Conservation (phyloP, 108 stramenopile species). For the Mayamaea pseudoterrestris region DNA sequence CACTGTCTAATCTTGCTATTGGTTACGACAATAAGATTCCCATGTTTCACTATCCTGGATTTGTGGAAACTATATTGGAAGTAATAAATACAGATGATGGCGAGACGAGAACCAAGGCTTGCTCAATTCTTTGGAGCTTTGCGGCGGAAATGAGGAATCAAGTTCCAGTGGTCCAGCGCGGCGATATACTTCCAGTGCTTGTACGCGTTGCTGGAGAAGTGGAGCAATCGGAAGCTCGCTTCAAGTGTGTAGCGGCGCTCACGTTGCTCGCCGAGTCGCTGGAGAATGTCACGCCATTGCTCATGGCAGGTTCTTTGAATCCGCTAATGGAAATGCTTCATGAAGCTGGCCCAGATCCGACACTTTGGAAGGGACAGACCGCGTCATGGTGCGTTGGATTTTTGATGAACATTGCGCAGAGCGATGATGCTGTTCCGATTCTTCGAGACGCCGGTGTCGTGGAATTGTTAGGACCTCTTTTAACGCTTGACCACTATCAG, state of each 20-base stretch:
- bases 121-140: constrained; percentile 87
- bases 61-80: constrained; percentile 74
- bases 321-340: constrained; percentile 83
- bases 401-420: constrained; percentile 85
- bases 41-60: constrained; percentile 83
- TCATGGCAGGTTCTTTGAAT: constrained; percentile 59
- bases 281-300: constrained; percentile 76
- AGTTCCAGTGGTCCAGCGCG: constrained; percentile 76
- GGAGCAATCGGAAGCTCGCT: constrained; percentile 75
- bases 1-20: constrained; percentile 78
- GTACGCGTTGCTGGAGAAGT: constrained; percentile 82
- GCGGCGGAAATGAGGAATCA: constrained; percentile 91
- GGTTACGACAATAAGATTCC: constrained; percentile 92
- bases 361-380: constrained; percentile 87
- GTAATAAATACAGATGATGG: constrained; percentile 77
- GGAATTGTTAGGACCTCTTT: constrained; percentile 70
- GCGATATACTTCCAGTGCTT: constrained; percentile 76
- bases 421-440: constrained; percentile 80
- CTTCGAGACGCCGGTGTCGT: constrained; percentile 78
- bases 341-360: constrained; percentile 83
- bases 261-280: constrained; percentile 77
- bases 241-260: constrained; percentile 85
- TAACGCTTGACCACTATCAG: constrained; percentile 84
- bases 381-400: constrained; percentile 91
- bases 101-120: constrained; percentile 82